Evolutionary conservation across 371 early-diverging fungal species (phyloP), one percentile per base, ranked within the genome.

Genomic region (Catenaria anguillulae): DNA sequence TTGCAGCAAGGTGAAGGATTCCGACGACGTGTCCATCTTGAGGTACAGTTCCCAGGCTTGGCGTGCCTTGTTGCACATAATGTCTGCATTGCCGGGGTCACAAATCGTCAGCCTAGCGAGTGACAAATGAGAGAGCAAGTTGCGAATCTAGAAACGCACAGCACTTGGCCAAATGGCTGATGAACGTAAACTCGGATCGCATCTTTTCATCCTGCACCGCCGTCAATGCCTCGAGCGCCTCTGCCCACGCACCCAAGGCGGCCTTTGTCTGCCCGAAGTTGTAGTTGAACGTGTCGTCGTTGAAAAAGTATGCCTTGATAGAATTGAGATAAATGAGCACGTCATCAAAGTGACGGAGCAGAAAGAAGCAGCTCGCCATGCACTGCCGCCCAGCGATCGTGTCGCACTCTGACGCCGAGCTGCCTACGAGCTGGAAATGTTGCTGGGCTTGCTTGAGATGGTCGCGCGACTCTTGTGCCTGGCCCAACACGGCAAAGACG

Each of bases 311-410:
- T 8, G 74, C 75, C 70, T 79, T 79, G 66, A 79, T 77, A 4
- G 77, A 76, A 60, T 76, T 77, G 50, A 79, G 63, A 55, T 79
- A 79, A 29, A 75, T 75, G 64, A 77, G 56, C 1, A 75, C 77
- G 66, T 79, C 79, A 23, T 79, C 77, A 69, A 75, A 77, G 65
- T 77, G 77, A 60, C 73, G 70, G 33, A 75, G 59, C 48, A 79
- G 61, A 60, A 79, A 77, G 62, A 76, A 79, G 64, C 76, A 77
- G 0, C 74, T 72, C 1, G 76, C 77, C 79, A 79, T 79, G 63
- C 75, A 75, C 56, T 79, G 79, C 34, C 79, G 68, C 1, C 79
- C 79, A 2, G 77, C 77, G 36, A 79, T 79, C 24, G 79, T 79
- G 63, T 79, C 79, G 63, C 79, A 77, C 56, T 79, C 79, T 61